Base-by-base conservation (phyloP, 257 asterid genomes). In the Forsythia viridissima region DNA sequence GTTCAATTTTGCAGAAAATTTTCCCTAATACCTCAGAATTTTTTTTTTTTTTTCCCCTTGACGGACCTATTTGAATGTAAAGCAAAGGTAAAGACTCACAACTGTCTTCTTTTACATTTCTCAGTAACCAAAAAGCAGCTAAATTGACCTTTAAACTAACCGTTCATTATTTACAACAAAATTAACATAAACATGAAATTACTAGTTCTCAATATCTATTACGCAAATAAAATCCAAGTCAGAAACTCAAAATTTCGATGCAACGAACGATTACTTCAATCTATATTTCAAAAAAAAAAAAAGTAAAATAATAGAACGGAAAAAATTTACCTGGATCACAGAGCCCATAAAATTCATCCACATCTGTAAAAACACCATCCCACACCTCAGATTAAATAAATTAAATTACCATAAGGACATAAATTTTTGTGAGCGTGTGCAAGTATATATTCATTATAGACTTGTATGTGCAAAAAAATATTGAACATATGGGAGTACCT, bases 261-360 rank as follows among this genome's bases (percentile, higher is more conserved):
- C 6, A 20, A 39, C 0, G 11, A 46, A 74, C 10, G 68, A 12
- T 10, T 24, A 42, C 16, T 72, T 6, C 20, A 79, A 51, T 59
- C 71, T 5, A 65, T 80, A 44, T 80, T 77, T 12, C 72, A 63
- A 39, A 6, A 13, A 75, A 80, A 71, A 51, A 59, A 72, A 69
- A 72, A 20, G 59, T 30, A 34, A 69, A 73, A 76, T 78, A 69
- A n/a, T 66, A 67, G 59, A 81, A 76, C 80, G 77, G 72, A 46
- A 74, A 73, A 15, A 40, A 83, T n/a, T 83, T 84, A 94, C 98
- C 98, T 91, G 98, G 98, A 91, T 94, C 98, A 77, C 98, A 94
- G 30, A 92, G 92, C 63, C 89, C 94, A 80, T 94, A 91, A 73
- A 94, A 94, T 72, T 90, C 97, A 80, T 92, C 97, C 84, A 94